Evolutionary conservation across 2,329 filamentous ascomycete species (phyloP), one percentile per base, ranked within the genome.

Genomic region (Colletotrichum cuscutae): DNA sequence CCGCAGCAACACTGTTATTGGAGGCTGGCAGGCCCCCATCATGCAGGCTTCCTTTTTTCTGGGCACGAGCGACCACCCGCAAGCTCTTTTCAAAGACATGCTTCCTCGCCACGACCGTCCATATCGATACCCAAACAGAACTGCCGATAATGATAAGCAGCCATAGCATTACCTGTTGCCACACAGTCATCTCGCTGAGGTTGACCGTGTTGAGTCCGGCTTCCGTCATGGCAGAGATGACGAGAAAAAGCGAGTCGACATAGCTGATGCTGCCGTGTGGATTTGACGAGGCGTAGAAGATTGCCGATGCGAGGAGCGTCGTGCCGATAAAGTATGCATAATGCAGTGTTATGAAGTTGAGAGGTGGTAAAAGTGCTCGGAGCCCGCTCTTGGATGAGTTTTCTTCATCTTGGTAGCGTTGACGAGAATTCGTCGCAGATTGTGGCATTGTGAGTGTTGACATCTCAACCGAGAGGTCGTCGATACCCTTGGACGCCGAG

Each of bases 161-260:
- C 76, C 91, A 93, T 11, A 94, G 84, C 52, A 93, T 81, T 32
- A 89, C 82, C 79, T 94, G 93, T 79, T 94, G 92, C 78, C 91
- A 92, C 0, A 89, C 91, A 52, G 90, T 93, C 77, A 94, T 78
- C 32, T 85, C 83, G 68, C 88, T 91, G 28, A 94, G 81, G 77
- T 92, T 90, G 76, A 91, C 87, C 1, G 91, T 92, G 76, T 93
- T 94, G 69, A 94, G 83, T 0, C 92, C 92, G 7, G 91, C 89
- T 65, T 90, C 86, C 7, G 91, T 93, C 83, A 94, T 91, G 56
- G 91, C 91, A 68, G 89, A 92, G 53, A 91, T 85, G 63, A 89
- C 88, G 64, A 94, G 81, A 78, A 94, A 94, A 19, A 94, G 80
- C n/a, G 89, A 86, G 78, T 94, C 91, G 49, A 86, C 86, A 80